Conservation (phyloP, 2,329 filamentous ascomycete species). For the Penicillium sp. region DNA sequence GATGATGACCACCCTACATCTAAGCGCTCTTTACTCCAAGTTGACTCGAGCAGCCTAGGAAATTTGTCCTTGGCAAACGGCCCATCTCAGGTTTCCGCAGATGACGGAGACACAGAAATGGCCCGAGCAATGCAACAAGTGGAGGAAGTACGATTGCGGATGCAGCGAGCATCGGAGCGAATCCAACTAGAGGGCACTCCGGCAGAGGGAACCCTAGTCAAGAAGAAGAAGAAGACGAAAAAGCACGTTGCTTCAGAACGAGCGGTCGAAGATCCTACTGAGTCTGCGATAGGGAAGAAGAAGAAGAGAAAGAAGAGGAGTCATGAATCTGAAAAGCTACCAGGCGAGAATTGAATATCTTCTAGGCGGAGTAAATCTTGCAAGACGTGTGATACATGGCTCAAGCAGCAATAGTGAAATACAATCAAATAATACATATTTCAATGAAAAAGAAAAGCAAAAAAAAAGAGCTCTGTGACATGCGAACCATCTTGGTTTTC, state of each 20-base stretch:
- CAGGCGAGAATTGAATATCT: not conserved
- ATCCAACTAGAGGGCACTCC: slow-evolving; percentile 49
- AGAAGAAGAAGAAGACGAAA: slow-evolving; percentile 52
- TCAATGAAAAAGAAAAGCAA: not conserved
- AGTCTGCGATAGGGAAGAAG: not conserved
- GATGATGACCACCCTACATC: slow-evolving; percentile 28
- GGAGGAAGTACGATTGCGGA: slow-evolving; percentile 79
- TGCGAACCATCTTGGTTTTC: not conserved
- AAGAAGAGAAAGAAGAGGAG: slow-evolving; percentile 5
- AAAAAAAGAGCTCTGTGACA: not conserved
- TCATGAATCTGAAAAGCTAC: not conserved
- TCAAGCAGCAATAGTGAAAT: not conserved
- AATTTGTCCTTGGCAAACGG: slow-evolving; percentile 65
- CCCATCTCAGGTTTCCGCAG: slow-evolving; percentile 38
- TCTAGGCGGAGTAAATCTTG: not conserved
- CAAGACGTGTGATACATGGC: not conserved
- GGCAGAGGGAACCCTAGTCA: slow-evolving; percentile 49
- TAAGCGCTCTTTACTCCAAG: slow-evolving; percentile 71
- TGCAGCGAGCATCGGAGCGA: slow-evolving; percentile 58
- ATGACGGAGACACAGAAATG: slow-evolving; percentile 84
- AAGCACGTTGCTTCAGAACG: not conserved
- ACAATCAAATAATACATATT: slow-evolving; percentile 8
- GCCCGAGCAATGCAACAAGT: slow-evolving; percentile 82
- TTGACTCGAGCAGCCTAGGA: slow-evolving; percentile 81
- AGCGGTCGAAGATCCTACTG: not conserved